Evolutionary conservation across 2,329 filamentous ascomycete species (phyloP), one percentile per base, ranked within the genome.

Genomic region (Trichoderma koningiopsis): DNA sequence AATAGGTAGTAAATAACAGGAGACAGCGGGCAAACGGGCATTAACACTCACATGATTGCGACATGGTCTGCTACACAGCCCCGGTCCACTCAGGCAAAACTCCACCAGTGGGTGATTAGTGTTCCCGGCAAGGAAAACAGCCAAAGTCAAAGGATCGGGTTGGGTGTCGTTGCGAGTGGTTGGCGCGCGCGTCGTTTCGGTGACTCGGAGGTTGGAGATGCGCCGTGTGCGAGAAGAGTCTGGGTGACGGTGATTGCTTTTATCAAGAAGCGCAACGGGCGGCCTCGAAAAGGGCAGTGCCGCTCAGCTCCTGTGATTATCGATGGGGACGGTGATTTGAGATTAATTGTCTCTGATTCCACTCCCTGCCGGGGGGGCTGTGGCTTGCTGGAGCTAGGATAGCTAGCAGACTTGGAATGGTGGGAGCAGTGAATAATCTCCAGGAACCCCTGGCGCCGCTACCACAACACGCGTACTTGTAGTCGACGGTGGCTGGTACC

Each of bases 51-150:
- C 63, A 67, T 35, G 55, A 49, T 37, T 35, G 33, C 33, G 55
- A 57, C 63, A 67, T 67, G 63, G 55, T 67, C 35, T 16, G 27
- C 40, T 59, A 37, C 63, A 64, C 61, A 56, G 61, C 63, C 40
- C 63, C 63, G 55, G 63, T 67, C 55, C 55, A 55, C 61, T 35
- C 57, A 43, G 57, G 24, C 37, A 58, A 52, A 58, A 52, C 55
- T 29, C 63, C 63, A 31, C 63, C 55, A 58, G 55, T 59, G 55
- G 58, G 63, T 35, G 53, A 67, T 67, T 67, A 58, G 63, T 66
- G 31, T 37, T 60, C 57, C 57, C 59, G 33, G 61, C 24, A 40
- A 33, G 33, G 53, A 55, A 49, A 52, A 29, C 4, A 66, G 22
- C 40, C 40, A 43, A 43, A 55, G n/a, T 53, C n/a, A 53, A 37